Base-by-base conservation (phyloP, 306 rosid genomes). In the Mimosa bimucronata region DNA sequence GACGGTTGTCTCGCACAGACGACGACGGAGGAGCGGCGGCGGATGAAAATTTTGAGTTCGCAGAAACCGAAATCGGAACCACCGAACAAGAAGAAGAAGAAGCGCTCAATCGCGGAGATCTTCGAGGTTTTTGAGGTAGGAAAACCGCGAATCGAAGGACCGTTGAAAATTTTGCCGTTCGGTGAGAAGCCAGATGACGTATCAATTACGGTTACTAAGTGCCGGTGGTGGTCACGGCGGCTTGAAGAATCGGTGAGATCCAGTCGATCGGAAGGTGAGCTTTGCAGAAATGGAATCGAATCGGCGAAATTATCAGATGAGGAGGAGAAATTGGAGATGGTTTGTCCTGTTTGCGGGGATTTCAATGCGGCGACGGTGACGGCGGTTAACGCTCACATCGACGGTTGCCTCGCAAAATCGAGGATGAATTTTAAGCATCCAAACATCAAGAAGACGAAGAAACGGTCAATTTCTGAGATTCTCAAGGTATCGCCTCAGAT, bases 381-480 rank as follows among this genome's bases (percentile, higher is more conserved):
- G 42, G 96, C 91, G 0, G 92, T 92, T 67, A 88, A 88, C 71
- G 93, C 92, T 1, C 94, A 89, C 73, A 88, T 88, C 69, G 92
- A 91, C 34, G 79, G 87, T 41, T 94, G 96, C 57, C 84, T 90
- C 3, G 89, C 88, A 1, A 89, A 77, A 76, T 83, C 94, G 1
- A 71, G 58, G 60, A 88, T 46, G 83, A 31, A 38, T 50, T 26
- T 50, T 61, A 93, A 90, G 77, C n/a, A n/a, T n/a, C 19, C 81
- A 0, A 94, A 91, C 71, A 83, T 88, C 15, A 95, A 88, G 78
- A 73, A 80, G 11, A 89, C 91, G 2, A 95, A 95, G 90, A 93
- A 95, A 85, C 87, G 98, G 68, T 95, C 99, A 11, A 93, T 95
- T 55, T 91, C 97, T 0, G 99, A 95, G 85, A 95, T 95, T 76